Evolutionary conservation across 169 alveolate species (phyloP), one percentile per base, ranked within the genome.

Genomic region (Amoebophrya sp.): DNA sequence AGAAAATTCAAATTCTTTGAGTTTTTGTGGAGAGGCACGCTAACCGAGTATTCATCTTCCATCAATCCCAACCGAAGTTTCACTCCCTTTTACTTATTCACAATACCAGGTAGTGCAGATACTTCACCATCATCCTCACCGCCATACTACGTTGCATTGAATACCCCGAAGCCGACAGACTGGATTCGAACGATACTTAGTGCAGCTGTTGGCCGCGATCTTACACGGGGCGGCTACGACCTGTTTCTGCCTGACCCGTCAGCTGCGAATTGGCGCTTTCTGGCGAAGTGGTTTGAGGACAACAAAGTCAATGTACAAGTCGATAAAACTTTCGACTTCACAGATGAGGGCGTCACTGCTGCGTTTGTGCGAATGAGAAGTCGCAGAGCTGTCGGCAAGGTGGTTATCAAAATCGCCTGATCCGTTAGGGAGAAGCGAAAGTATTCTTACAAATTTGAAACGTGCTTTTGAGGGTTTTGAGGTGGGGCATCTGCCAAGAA

Each of bases 91-190:
- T 6, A 47, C 65, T 12, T 18, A 47, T 47, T 47, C 18, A 18
- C 65, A 47, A 47, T 47, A 18, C 65, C 6, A 12, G 18, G 18
- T 47, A 6, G 6, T 47, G 29, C 65, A 18, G 65, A 6, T 18
- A 18, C 18, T 47, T 6, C 65, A 12, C 6, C 6, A 47, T 12
- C 6, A 47, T 12, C 29, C 10, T 36, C 83, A 65, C 83, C 10
- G n/a, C n/a, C 76, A 23, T 65, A 0, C 26, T 89, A 89, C 65
- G 53, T 89, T 39, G 91, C 91, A 24, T 26, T 89, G 76, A 89
- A 89, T 76, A 40, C 91, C 65, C 91, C 91, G 76, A 89, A 41
- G 12, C 23, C 29, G 6, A 33, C 33, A 38, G 91, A 89, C 54
- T 89, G 91, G 91, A 0, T 40, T 14, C 41, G 91, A 10, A 26